phyloP scores from a whole-genome alignment of 2,329 filamentous ascomycete genomes.

The Scolecobasidium constrictum region DNA sequence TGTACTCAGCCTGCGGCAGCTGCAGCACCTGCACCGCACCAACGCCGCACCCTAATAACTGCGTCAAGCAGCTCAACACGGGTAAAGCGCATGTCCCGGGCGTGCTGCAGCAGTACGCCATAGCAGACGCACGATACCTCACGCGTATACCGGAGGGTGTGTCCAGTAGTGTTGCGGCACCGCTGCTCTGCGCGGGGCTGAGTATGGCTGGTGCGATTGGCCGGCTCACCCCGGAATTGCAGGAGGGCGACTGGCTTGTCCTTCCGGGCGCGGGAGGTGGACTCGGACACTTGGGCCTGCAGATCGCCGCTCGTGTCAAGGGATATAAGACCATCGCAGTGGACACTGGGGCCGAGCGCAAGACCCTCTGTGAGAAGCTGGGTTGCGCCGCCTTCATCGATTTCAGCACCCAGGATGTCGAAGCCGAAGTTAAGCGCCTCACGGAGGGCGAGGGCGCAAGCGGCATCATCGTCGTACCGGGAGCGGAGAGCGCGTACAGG shows the following conservation, averaged over 20 bases:
- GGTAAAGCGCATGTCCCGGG: slow-evolving; percentile 24
- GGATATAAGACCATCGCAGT: slow-evolving; percentile 19
- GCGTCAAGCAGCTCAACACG: slow-evolving; percentile 30
- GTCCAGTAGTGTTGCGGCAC: slow-evolving; percentile 24
- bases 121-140: slow-evolving; percentile 23
- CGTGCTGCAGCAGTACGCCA: slow-evolving; percentile 24
- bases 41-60: slow-evolving; percentile 28
- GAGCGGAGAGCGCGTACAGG: slow-evolving; percentile 32
- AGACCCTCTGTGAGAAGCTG: slow-evolving; percentile 18
- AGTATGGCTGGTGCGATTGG: neutral
- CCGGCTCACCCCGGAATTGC: slow-evolving; percentile 9
- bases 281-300: slow-evolving; percentile 26
- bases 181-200: slow-evolving; percentile 20
- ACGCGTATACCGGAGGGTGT: slow-evolving; percentile 24
- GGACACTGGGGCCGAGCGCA: slow-evolving; percentile 24
- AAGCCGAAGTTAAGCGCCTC: slow-evolving; percentile 26
- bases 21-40: slow-evolving; percentile 24
- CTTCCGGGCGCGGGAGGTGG: slow-evolving; percentile 31
- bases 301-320: slow-evolving; percentile 21
- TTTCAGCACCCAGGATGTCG: slow-evolving; percentile 16
- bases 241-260: slow-evolving; percentile 26
- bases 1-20: slow-evolving; percentile 30
- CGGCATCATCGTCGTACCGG: slow-evolving; percentile 35
- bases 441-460: slow-evolving; percentile 34
- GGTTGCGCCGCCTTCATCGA: slow-evolving; percentile 31